phyloP scores from a whole-genome alignment of 164 flowering plant species.

The Chimonanthus salicifolius region DNA sequence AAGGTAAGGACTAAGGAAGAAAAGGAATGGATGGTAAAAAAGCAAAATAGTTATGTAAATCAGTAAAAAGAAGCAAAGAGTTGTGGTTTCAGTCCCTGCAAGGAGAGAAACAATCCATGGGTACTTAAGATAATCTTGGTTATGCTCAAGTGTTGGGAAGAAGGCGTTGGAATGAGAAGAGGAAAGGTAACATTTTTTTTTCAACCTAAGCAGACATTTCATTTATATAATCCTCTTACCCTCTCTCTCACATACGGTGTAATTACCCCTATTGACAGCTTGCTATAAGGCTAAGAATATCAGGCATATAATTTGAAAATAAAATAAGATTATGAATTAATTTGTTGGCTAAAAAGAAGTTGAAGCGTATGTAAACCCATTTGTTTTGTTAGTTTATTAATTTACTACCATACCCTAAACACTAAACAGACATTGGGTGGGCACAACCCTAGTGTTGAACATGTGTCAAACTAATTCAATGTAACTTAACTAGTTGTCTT shows the following conservation, averaged over 20 bases:
- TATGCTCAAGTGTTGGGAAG: slow-evolving; percentile 13
- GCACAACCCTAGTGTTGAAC: background rate
- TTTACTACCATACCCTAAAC: background rate
- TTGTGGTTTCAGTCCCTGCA: slow-evolving; percentile 30
- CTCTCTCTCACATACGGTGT: slow-evolving; percentile 10
- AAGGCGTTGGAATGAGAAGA: slow-evolving; percentile 24
- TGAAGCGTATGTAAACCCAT: background rate
- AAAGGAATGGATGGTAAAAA: background rate
- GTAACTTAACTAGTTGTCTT: no score
- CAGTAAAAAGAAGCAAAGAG: slow-evolving; percentile 3
- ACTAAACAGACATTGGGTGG: background rate
- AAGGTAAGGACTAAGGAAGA: background rate
- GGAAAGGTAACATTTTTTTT: slow-evolving; percentile 31
- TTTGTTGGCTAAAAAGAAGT: background rate
- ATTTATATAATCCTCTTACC: slow-evolving; percentile 24
- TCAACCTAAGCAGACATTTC: slow-evolving; percentile 29
- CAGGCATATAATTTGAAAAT: background rate
- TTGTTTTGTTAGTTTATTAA: background rate
- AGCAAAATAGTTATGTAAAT: background rate
- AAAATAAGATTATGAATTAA: background rate
- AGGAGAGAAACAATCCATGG: slow-evolving; percentile 18
- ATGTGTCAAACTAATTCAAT: background rate
- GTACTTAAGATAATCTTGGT: background rate
- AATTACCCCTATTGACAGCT: slow-evolving; percentile 7
- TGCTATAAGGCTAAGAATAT: slow-evolving; percentile 1